Conservation (phyloP, 305 asterid genomes). For the Fraxinus sp. region DNA sequence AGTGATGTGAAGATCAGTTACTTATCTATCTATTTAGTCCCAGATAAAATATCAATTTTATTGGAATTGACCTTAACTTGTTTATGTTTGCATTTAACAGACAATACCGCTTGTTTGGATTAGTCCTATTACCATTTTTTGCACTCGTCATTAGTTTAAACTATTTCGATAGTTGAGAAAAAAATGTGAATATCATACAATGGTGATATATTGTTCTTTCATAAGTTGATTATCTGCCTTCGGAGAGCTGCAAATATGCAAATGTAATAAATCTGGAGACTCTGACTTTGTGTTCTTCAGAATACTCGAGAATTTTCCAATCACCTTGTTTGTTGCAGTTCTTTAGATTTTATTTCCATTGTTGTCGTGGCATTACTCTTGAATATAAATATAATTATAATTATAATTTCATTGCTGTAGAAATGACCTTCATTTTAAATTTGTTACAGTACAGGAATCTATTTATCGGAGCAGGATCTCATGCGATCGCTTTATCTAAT, state of each 20-base stretch:
- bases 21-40: not conserved
- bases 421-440: not conserved
- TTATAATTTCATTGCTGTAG: not conserved
- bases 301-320: not conserved
- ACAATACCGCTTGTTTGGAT: not conserved
- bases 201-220: not conserved
- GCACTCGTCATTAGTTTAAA: not conserved
- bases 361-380: not conserved
- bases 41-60: no score
- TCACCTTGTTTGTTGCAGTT: not conserved
- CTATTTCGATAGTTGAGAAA: not conserved
- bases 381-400: not conserved
- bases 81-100: not conserved
- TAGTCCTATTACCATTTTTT: not conserved
- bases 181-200: not conserved
- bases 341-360: not conserved
- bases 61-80: slow-evolving; percentile 9
- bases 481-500: not conserved
- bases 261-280: not conserved
- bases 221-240: not conserved
- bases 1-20: no score
- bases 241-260: not conserved
- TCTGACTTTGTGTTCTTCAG: not conserved
- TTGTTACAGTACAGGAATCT: slow-evolving; percentile 25
- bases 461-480: slow-evolving; percentile 1